Evolutionary conservation across 1,284 basidiomycete species (phyloP), one percentile per base, ranked within the genome.

Genomic region (Mycena sp.): DNA sequence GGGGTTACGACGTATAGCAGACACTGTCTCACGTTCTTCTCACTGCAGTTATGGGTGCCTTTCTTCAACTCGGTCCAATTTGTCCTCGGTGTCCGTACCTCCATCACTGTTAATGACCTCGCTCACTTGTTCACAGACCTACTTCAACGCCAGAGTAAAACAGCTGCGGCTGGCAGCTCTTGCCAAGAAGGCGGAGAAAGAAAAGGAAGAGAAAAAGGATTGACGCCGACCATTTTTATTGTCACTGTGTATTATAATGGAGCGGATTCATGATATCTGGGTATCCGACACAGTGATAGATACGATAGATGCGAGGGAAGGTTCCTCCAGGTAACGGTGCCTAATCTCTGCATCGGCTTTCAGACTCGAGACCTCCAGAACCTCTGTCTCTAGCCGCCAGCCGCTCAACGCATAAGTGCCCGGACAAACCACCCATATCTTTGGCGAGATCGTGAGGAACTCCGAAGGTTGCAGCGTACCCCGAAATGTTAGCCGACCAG

Each of bases 11-110:
- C 29, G 23, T 30, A 50, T 40, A 4, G 14, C 10, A 30, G 14
- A 32, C 2, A 30, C n/a, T 32, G 32, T 35, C 44, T 32, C 29
- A 55, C 52, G 63, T 35, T 49, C 46, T 38, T 12, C 61, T 26
- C 60, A n/a, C 26, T 63, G 5, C 58, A 89, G 87, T 80, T 91
- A 37, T 92, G 90, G 90, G 87, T 90, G 1, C 88, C 88, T 1
- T 93, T 88, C 81, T 91, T 92, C 82, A 91, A 88, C 73, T 72
- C 83, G 43, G 81, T 93, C 54, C 83, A 86, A 70, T 91, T 91
- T 73, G 73, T 85, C 35, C 77, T 89, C 14, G 90, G 89, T 29
- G 89, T 90, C 74, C 70, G 87, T 77, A 45, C 19, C 21, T 41
- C 29, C 37, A 14, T 14, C 55, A 6, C 32, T 58, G 38, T 59